Conservation (phyloP, 768 basidiomycete genomes). For the Agrocybe praecox region DNA sequence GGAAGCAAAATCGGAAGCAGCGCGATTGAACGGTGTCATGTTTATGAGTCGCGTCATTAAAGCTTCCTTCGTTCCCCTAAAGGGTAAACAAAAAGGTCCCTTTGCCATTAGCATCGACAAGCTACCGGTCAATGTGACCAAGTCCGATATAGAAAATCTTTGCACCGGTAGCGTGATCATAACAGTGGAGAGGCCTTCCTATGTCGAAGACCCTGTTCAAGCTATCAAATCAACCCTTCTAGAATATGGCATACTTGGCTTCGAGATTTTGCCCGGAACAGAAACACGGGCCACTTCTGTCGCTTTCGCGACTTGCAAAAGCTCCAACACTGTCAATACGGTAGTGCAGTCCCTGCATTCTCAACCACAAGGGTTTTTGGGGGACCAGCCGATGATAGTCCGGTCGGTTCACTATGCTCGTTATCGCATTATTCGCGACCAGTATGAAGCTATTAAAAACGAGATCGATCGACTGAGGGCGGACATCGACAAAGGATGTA, state of each 20-base stretch:
- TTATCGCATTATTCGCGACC: conserved; percentile 34
- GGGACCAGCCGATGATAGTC: conserved; percentile 35
- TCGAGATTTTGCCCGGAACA: conserved; percentile 40
- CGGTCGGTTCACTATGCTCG: conserved; percentile 42
- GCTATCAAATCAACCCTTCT: conserved; percentile 36
- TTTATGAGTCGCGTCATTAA: conserved; percentile 43
- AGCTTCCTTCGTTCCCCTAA: conserved; percentile 37
- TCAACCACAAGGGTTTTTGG: conserved; percentile 37
- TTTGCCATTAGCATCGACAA: conserved; percentile 48
- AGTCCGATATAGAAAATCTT: conserved; percentile 33
- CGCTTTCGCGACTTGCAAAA: conserved; percentile 45
- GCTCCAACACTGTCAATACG: conserved; percentile 32
- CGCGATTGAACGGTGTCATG: conserved; percentile 37
- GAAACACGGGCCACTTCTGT: conserved; percentile 31
- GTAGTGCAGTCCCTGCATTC: conserved; percentile 31
- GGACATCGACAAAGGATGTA: conserved; percentile 28
- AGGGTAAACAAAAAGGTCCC: conserved; percentile 31
- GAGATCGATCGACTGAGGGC: conserved; percentile 36
- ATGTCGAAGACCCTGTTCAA: conserved; percentile 30
- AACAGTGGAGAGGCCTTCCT: conserved; percentile 36
- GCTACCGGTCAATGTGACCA: conserved; percentile 36
- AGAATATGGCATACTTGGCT: conserved; percentile 33
- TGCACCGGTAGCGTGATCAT: conserved; percentile 27
- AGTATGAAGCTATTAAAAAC: conserved; percentile 35
- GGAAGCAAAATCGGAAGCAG: conserved; percentile 43